Evolutionary conservation across 768 basidiomycete genomes (phyloP).

Genomic region (Phlebiopsis flavidoalba): DNA sequence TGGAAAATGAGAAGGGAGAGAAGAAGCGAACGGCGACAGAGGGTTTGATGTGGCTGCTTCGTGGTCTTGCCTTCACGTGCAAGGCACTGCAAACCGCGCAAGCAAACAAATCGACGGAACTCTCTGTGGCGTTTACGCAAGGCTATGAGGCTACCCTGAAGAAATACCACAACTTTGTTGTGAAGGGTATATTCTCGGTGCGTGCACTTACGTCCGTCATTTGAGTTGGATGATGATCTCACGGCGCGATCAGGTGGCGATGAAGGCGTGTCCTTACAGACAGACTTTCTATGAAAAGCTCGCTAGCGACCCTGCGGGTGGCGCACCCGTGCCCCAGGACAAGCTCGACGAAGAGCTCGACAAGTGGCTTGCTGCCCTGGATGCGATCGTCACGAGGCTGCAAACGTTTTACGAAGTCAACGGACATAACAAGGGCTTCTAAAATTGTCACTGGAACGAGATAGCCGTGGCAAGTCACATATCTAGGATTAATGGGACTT

Average conservation of each 20-base stretch:
- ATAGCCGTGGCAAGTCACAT: background rate
- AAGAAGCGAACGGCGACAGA: slow-evolving; percentile 88
- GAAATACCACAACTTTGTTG: slow-evolving; percentile 77
- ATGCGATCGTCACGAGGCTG: slow-evolving; percentile 40
- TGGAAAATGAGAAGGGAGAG: slow-evolving; percentile 78
- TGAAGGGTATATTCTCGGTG: slow-evolving; percentile 50
- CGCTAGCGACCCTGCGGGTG: slow-evolving; percentile 33
- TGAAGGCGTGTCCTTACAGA: slow-evolving; percentile 64
- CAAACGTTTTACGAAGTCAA: slow-evolving; percentile 42
- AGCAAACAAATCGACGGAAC: slow-evolving; percentile 54
- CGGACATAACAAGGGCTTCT: slow-evolving; percentile 40
- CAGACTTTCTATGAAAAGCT: slow-evolving; percentile 54
- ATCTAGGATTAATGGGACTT: background rate
- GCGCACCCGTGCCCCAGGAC: slow-evolving; percentile 32
- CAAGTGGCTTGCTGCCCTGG: slow-evolving; percentile 50
- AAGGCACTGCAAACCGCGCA: slow-evolving; percentile 71
- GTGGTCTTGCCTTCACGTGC: slow-evolving; percentile 89
- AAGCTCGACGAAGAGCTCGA: slow-evolving; percentile 42
- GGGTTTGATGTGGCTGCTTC: slow-evolving; percentile 90
- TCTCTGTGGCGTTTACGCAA: slow-evolving; percentile 69
- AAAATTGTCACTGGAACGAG: slow-evolving; percentile 8
- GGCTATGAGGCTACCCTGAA: slow-evolving; percentile 82
- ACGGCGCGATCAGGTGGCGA: slow-evolving; percentile 40
- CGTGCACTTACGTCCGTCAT: slow-evolving; percentile 21
- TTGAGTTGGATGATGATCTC: background rate